Evolutionary conservation across 2,329 filamentous ascomycete species (phyloP).

Genomic region (Penicillium sp.): DNA sequence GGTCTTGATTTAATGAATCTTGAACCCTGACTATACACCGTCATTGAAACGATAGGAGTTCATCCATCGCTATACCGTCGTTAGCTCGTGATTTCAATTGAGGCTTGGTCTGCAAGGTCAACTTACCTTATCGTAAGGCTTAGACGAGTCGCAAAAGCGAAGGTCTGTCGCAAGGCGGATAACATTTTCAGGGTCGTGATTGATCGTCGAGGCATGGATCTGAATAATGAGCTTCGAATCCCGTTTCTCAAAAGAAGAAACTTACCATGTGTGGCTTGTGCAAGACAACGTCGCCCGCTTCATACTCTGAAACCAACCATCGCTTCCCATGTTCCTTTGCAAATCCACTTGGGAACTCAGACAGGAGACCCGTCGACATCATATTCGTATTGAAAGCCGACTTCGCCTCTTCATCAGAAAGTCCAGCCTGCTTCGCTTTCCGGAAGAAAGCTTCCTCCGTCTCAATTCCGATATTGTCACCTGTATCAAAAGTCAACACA

Average conservation of each 20-base stretch:
- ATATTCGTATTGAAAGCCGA: constrained; percentile 61
- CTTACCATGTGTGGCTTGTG: constrained; percentile 42
- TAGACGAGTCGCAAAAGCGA: constrained; percentile 56
- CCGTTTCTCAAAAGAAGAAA: background rate
- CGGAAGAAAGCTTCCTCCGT: constrained; percentile 44
- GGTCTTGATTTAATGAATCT: no score
- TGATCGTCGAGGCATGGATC: constrained; percentile 61
- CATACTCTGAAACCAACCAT: constrained; percentile 56
- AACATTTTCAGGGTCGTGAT: constrained; percentile 52
- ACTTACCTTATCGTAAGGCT: constrained; percentile 50
- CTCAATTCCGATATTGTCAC: constrained; percentile 33
- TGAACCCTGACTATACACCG: constrained; percentile 23
- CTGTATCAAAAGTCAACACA: constrained; percentile 14
- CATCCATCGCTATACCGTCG: constrained; percentile 36
- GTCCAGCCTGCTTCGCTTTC: constrained; percentile 51
- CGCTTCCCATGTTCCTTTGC: constrained; percentile 45
- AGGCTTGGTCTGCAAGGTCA: background rate
- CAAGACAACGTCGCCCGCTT: constrained; percentile 55
- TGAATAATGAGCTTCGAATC: background rate
- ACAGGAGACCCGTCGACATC: constrained; percentile 57
- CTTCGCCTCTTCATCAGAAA: constrained; percentile 55
- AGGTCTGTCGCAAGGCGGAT: constrained; percentile 60
- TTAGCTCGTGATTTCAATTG: background rate
- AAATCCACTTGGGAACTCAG: constrained; percentile 51
- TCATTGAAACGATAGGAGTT: constrained; percentile 42